phyloP scores from a whole-genome alignment of 352 stramenopile species.

The Pythium dissimile region DNA sequence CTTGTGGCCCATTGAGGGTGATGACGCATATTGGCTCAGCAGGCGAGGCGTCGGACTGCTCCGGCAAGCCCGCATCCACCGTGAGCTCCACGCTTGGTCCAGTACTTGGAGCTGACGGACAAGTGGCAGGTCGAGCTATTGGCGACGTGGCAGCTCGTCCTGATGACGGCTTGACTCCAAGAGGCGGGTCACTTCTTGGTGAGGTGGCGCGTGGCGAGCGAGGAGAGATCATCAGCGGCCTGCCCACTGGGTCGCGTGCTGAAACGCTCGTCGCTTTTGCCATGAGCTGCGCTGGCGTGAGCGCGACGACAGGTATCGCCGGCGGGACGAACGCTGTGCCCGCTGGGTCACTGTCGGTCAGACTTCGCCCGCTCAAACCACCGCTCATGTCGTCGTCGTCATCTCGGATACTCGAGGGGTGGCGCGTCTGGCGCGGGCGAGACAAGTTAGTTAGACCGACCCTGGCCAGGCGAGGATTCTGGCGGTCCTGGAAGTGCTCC shows the following conservation, averaged over 20 bases:
- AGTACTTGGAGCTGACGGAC: background rate
- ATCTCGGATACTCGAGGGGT: slow-evolving; percentile 16
- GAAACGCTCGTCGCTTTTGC: slow-evolving; percentile 38
- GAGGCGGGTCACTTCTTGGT: background rate
- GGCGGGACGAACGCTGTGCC: slow-evolving; percentile 4
- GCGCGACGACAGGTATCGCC: slow-evolving; percentile 28
- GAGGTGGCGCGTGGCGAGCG: slow-evolving; percentile 23
- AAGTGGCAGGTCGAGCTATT: background rate
- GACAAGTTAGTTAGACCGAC: background rate
- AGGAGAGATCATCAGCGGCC: slow-evolving; percentile 27
- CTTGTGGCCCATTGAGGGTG: too few relatives aligned
- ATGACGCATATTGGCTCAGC: too few relatives aligned
- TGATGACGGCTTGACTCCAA: background rate
- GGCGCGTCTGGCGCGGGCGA: background rate
- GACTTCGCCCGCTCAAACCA: background rate
- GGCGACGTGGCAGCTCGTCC: background rate
- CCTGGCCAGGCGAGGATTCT: background rate
- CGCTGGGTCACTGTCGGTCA: background rate
- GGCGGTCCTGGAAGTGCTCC: background rate
- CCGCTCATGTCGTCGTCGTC: slow-evolving; percentile 5
- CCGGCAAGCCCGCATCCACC: too few relatives aligned
- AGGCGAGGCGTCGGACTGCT: too few relatives aligned
- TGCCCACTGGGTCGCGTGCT: slow-evolving; percentile 4
- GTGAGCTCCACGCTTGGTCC: background rate
- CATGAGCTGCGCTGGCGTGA: slow-evolving; percentile 49